Conservation (phyloP, 306 rosid species). For the Betula pendula region DNA sequence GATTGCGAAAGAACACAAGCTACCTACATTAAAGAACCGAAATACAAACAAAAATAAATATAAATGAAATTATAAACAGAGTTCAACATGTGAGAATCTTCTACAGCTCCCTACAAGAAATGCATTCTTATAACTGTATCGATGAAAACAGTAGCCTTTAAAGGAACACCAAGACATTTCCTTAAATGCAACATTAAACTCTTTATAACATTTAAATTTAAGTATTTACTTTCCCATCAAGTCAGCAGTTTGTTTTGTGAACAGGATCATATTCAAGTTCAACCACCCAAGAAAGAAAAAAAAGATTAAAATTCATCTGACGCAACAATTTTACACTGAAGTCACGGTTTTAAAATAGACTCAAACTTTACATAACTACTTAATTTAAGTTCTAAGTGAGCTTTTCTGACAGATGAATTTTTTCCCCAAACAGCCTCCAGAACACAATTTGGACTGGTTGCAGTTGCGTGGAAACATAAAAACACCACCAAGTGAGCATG, state of each 20-base stretch:
- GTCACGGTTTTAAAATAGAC: neutral
- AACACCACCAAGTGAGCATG: constrained; percentile 6
- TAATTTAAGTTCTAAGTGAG: neutral
- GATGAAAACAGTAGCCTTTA: neutral
- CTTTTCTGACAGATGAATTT: neutral
- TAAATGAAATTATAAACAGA: neutral
- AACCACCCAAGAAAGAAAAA: neutral
- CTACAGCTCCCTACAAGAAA: neutral
- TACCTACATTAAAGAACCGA: neutral
- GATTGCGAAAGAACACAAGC: neutral
- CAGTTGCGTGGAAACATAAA: constrained; percentile 4
- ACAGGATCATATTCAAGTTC: neutral
- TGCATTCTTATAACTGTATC: neutral
- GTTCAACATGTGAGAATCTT: neutral
- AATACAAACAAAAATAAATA: neutral
- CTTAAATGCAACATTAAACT: neutral
- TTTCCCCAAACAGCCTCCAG: neutral
- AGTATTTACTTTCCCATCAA: neutral
- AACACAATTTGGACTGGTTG: neutral
- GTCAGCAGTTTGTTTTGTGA: neutral
- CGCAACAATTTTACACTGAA: neutral
- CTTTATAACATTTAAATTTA: neutral
- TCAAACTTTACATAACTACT: neutral
- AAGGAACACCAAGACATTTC: neutral
- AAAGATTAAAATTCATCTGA: too few species aligned